These are phyloP conservation scores for Exophiala oligosperma DNA, from an alignment of 2,329 filamentous ascomycete species.

Conservation along the genomic window DNA sequence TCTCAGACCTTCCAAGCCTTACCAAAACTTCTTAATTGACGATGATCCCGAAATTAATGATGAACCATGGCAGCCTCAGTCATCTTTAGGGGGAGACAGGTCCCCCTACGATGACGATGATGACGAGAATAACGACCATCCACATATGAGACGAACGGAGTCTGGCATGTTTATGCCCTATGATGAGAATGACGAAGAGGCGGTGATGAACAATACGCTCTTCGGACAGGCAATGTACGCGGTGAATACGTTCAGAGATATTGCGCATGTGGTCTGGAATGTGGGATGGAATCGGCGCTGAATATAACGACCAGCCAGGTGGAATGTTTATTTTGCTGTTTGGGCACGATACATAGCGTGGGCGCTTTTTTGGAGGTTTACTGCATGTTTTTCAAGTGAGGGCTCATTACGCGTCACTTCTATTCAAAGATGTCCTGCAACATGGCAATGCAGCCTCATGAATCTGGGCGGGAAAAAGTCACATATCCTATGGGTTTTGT, in stretches of 20 bases:
- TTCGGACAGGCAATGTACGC: constrained; percentile 81
- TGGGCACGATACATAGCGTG: constrained; percentile 15
- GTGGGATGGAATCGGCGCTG: constrained; percentile 54
- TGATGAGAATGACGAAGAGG: constrained; percentile 65
- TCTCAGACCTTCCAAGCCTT: constrained; percentile 67
- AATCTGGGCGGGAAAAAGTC: neutral
- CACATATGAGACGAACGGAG: constrained; percentile 71
- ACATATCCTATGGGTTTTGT: neutral
- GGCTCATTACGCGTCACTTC: neutral
- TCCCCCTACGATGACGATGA: constrained; percentile 41
- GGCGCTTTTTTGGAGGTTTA: constrained; percentile 5
- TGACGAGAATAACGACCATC: constrained; percentile 53
- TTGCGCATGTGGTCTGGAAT: constrained; percentile 67
- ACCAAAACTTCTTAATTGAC: constrained; percentile 64
- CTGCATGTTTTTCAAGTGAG: too few relatives aligned
- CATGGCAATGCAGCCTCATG: neutral
- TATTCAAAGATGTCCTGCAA: neutral
- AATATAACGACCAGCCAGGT: constrained; percentile 11
- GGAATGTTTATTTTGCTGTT: constrained; percentile 2
- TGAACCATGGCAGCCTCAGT: constrained; percentile 45
- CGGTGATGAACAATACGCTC: constrained; percentile 60
- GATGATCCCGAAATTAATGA: constrained; percentile 58
- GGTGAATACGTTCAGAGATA: constrained; percentile 64
- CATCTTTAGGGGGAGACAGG: constrained; percentile 7
- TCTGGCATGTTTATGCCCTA: constrained; percentile 93